Evolutionary conservation across 2,329 filamentous ascomycete species (phyloP).

Genomic region (Beauveria brongniartii): DNA sequence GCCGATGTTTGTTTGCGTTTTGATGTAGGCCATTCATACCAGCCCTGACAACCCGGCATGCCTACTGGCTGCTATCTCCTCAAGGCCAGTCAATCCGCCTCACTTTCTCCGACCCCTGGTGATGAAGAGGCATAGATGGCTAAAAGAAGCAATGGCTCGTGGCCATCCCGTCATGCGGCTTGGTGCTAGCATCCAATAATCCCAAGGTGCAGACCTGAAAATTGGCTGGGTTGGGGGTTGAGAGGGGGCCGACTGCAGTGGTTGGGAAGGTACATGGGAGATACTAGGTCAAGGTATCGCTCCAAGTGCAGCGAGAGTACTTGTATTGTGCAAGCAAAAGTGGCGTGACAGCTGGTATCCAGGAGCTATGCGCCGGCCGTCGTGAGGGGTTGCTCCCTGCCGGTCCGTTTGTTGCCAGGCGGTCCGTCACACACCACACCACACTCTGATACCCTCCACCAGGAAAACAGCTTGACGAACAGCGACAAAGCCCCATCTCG

Average conservation of each 20-base stretch:
- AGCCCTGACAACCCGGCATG: not conserved
- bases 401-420: not conserved
- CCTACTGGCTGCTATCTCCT: not conserved
- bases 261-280: conserved; percentile 1
- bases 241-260: not conserved
- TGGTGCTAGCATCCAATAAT: not conserved
- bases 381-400: conserved; percentile 2
- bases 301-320: not conserved
- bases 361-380: not conserved
- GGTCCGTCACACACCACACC: conserved; percentile 6
- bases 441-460: not conserved
- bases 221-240: not conserved
- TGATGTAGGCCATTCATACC: not conserved
- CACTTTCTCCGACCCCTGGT: not conserved
- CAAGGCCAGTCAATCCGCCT: not conserved
- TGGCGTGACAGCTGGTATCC: conserved; percentile 6
- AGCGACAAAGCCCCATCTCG: not conserved
- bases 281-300: not conserved
- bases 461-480: not conserved
- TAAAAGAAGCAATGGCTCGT: conserved; percentile 2
- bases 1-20: not conserved
- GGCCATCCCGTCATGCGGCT: not conserved
- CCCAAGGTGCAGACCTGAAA: not conserved
- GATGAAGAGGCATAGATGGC: not conserved
- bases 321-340: not conserved